A percentile compares a stretch with the other conserved stretches of the same genome.
These are phyloP conservation scores for Lactifluus volemus DNA, from an alignment of 768 basidiomycete species.

Conservation along the genomic window DNA sequence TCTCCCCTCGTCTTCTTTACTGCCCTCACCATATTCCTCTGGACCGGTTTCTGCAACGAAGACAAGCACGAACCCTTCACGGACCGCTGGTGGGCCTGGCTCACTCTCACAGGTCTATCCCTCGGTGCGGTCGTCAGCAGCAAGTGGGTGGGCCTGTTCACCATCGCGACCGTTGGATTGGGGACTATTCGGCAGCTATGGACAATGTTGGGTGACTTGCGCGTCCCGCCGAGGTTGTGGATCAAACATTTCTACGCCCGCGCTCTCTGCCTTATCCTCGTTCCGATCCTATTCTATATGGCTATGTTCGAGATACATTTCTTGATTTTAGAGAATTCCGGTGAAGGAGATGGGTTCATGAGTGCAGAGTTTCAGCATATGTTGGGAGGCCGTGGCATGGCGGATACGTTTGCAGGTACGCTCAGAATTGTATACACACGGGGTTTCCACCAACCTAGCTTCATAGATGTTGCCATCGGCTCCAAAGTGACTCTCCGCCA, in stretches of 20 bases:
- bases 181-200: slow-evolving; percentile 83
- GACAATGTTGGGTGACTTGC: slow-evolving; percentile 79
- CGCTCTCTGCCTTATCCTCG: slow-evolving; percentile 77
- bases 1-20: slow-evolving; percentile 99
- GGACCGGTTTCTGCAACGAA: slow-evolving; percentile 88
- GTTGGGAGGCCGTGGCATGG: slow-evolving; percentile 80
- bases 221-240: slow-evolving; percentile 67
- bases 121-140: slow-evolving; percentile 90
- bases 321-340: slow-evolving; percentile 75
- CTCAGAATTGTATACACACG: neutral
- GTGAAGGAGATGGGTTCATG: slow-evolving; percentile 99
- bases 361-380: slow-evolving; percentile 98
- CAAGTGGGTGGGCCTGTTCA: slow-evolving; percentile 99
- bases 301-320: slow-evolving; percentile 96
- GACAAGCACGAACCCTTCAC: slow-evolving; percentile 81
- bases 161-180: slow-evolving; percentile 87
- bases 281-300: slow-evolving; percentile 91
- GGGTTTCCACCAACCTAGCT: neutral
- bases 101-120: slow-evolving; percentile 75
- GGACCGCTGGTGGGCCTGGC: slow-evolving; percentile 87
- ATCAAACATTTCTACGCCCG: slow-evolving; percentile 81
- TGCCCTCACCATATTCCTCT: slow-evolving; percentile 77
- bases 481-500: slow-evolving; percentile 81
- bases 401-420: slow-evolving; percentile 84
- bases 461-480: slow-evolving; percentile 72